Base-by-base conservation (phyloP, 2,329 filamentous ascomycete species). In the Alternaria consortialis region DNA sequence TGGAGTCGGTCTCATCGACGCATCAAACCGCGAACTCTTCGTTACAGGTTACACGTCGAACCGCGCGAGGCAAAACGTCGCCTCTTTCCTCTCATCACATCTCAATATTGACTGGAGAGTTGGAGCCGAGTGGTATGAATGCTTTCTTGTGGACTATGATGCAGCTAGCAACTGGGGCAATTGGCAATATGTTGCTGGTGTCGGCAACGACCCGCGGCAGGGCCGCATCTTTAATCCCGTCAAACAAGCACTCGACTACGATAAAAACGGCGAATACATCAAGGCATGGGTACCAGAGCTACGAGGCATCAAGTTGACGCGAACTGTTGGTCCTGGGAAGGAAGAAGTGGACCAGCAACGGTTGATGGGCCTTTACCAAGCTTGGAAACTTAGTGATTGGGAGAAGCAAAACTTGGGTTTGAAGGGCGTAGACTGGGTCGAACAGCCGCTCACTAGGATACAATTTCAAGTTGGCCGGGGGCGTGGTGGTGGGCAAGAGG, bases 111-210 rank as follows among this genome's bases (percentile, higher is more conserved):
- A 94, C 76, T 95, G 92, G 92, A 86, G 91, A 0, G 84, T 91
- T 13, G 92, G 91, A 0, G 92, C 91, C 0, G 91, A 94, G 74
- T 94, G 90, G 90, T 94, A 94, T 72, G 91, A 94, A 74, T 87
- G 85, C 73, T 81, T 91, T 72, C 83, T 94, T 3, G 82, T 90
- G 31, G 92, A 95, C 74, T 93, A 94, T 73, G 91, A 94, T 67
- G 84, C 91, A 0, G 87, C 86, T 13, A 90, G 85, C 60, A 94
- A 94, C 67, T 94, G 91, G 91, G 88, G 88, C 9, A 93, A 93
- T 70, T 94, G 91, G 91, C 91, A 93, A 75, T 94, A 94, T 63
- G 87, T 92, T 0, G 85, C 91, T 0, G 91, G 91, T 0, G 90
- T 94, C 0, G 91, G 92, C 7, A 94, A 93, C 65, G 91, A 94